Conservation (phyloP, 495 filamentous ascomycete genomes). For the Elasticomyces elasticus region DNA sequence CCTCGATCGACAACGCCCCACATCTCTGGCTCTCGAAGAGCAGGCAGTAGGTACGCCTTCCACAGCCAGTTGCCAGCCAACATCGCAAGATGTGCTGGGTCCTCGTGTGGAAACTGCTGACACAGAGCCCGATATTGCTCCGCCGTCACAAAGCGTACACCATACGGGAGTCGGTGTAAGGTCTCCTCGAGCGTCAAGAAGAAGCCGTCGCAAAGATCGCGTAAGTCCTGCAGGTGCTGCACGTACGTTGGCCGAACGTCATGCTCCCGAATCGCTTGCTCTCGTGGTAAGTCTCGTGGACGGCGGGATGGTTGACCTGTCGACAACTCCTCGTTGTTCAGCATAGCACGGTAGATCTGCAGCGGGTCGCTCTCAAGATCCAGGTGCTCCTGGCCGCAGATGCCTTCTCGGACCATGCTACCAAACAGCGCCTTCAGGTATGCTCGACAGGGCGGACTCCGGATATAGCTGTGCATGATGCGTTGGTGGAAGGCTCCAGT, state of each 20-base stretch:
- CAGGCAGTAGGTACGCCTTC: constrained; percentile 87
- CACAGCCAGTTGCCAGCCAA: constrained; percentile 83
- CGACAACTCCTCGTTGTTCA: constrained; percentile 93
- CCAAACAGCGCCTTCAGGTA: constrained; percentile 80
- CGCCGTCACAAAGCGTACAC: constrained; percentile 77
- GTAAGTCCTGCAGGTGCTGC: constrained; percentile 81
- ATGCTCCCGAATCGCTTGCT: constrained; percentile 84
- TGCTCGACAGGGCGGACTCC: constrained; percentile 85
- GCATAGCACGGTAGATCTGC: constrained; percentile 88
- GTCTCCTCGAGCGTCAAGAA: constrained; percentile 71
- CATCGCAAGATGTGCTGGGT: constrained; percentile 67
- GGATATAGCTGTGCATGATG: constrained; percentile 74
- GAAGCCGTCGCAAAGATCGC: constrained; percentile 86
- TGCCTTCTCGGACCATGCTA: constrained; percentile 70
- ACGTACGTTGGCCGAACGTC: constrained; percentile 90
- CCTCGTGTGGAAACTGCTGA: constrained; percentile 66
- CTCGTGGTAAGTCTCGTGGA: constrained; percentile 69
- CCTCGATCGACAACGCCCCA: constrained; percentile 81
- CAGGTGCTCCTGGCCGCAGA: constrained; percentile 80
- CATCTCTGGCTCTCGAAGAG: constrained; percentile 74
- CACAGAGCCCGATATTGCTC: constrained; percentile 73
- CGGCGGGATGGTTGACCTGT: constrained; percentile 76
- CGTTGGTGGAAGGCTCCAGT: constrained; percentile 90
- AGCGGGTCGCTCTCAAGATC: constrained; percentile 95
- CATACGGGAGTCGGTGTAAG: constrained; percentile 82